Conservation (phyloP, 768 basidiomycete species). For the Fomitopsis serialis region DNA sequence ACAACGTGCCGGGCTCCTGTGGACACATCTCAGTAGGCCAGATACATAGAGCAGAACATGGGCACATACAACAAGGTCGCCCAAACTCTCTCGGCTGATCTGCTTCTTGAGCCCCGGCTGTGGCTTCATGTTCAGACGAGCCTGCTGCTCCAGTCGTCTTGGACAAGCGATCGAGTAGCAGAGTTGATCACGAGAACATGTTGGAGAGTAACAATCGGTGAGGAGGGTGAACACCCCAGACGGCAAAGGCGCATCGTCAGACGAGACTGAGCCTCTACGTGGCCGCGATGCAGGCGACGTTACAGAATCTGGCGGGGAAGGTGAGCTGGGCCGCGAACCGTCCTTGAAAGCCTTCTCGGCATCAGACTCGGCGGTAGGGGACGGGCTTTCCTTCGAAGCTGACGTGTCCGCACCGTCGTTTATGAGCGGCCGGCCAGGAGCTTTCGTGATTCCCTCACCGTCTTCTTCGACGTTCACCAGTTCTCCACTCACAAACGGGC, state of each 20-base stretch:
- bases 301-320: conserved; percentile 20
- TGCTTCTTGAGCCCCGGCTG: conserved; percentile 85
- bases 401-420: conserved; percentile 24
- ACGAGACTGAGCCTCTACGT: conserved; percentile 37
- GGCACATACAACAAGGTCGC: conserved; percentile 61
- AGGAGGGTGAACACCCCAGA: conserved; percentile 94
- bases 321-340: conserved; percentile 17
- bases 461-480: conserved; percentile 37
- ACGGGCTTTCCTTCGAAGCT: conserved; percentile 23
- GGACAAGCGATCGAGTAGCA: conserved; percentile 99
- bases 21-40: neutral
- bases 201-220: conserved; percentile 97
- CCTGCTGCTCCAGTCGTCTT: conserved; percentile 88
- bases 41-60: neutral
- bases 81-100: conserved; percentile 74
- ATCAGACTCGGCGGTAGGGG: conserved; percentile 26
- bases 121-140: conserved; percentile 89
- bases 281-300: conserved; percentile 23
- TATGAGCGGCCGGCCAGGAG: conserved; percentile 18
- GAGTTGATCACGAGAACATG: conserved; percentile 88
- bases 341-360: conserved; percentile 16
- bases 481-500: conserved; percentile 82
- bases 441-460: conserved; percentile 24
- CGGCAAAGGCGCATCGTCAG: conserved; percentile 71
- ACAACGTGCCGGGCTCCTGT: conserved; percentile 77